Evolutionary conservation across 1,284 basidiomycete species (phyloP).

Genomic region (Irpex lacteus): DNA sequence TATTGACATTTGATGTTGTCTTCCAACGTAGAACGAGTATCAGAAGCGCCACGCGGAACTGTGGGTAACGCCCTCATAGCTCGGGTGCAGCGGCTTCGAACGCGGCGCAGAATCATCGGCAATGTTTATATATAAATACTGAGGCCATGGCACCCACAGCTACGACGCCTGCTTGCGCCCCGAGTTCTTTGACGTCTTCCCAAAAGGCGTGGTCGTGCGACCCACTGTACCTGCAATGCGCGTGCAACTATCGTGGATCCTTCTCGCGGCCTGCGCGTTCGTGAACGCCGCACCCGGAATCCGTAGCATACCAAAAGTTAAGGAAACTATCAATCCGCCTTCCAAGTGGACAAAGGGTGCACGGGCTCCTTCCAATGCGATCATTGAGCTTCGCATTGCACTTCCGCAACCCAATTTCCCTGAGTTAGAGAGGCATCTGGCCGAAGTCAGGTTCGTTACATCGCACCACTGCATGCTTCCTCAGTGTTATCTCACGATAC

Average conservation of each 20-base stretch:
- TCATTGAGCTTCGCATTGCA: slow-evolving; percentile 58
- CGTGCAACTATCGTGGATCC: slow-evolving; percentile 20
- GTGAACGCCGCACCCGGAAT: slow-evolving; percentile 22
- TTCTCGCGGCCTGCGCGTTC: slow-evolving; percentile 17
- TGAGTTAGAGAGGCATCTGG: slow-evolving; percentile 57
- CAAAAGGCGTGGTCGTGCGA: neutral
- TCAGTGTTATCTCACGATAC: neutral
- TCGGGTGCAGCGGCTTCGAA: neutral
- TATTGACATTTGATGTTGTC: neutral
- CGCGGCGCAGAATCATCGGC: neutral
- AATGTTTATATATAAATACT: neutral
- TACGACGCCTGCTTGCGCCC: neutral
- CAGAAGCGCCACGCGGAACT: neutral
- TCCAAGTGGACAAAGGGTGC: slow-evolving; percentile 47
- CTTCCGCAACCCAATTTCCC: slow-evolving; percentile 65
- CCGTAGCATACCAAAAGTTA: slow-evolving; percentile 29
- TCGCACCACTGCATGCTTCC: neutral
- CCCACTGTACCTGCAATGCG: slow-evolving; percentile 18
- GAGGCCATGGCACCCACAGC: neutral
- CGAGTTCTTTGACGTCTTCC: neutral
- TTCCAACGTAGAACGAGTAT: neutral
- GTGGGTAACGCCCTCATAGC: neutral
- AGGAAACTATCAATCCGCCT: slow-evolving; percentile 44
- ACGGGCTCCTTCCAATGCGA: slow-evolving; percentile 44
- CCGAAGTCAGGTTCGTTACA: slow-evolving; percentile 44